Percentiles rank a stretch among this genome's conserved stretches.
phyloP scores from a whole-genome alignment of 805 yeast species.

The Cyberlindnera maclurae region DNA sequence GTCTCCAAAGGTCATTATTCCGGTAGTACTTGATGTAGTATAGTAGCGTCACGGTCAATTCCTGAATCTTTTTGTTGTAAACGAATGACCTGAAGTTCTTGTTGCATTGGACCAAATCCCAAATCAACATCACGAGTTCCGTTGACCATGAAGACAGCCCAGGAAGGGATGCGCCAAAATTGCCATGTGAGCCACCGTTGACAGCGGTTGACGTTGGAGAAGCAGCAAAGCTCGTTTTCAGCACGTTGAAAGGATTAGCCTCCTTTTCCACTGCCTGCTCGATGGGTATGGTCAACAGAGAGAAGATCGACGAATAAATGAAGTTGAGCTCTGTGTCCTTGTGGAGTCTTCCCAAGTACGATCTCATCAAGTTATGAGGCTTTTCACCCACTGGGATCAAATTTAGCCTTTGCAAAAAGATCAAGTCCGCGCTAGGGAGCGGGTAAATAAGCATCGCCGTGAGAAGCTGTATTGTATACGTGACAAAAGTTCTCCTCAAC shows the following conservation, averaged over 20 bases:
- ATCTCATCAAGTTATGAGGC: constrained; percentile 42
- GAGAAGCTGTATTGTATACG: constrained; percentile 55
- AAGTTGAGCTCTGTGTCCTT: constrained; percentile 49
- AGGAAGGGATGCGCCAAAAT: constrained; percentile 27
- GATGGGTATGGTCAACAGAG: constrained; percentile 41
- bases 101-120: constrained; percentile 78
- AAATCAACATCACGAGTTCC: constrained; percentile 56
- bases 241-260: constrained; percentile 28
- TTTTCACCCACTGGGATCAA: constrained; percentile 23
- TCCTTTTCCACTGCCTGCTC: constrained; percentile 31
- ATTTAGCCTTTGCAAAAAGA: constrained; percentile 29
- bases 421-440: constrained; percentile 40
- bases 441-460: constrained; percentile 57
- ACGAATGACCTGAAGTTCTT: constrained; percentile 40
- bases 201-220: constrained; percentile 9
- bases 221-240: constrained; percentile 15
- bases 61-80: constrained; percentile 41
- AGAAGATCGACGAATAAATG: constrained; percentile 40
- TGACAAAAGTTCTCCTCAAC: constrained; percentile 39
- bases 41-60: constrained; percentile 45
- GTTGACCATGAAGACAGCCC: constrained; percentile 41
- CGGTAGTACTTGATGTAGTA: constrained; percentile 51
- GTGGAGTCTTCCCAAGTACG: constrained; percentile 44
- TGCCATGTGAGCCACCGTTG: background rate
- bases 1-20: constrained; percentile 30